phyloP scores from a whole-genome alignment of 768 basidiomycete species.

The Phaeolepiota aurea region DNA sequence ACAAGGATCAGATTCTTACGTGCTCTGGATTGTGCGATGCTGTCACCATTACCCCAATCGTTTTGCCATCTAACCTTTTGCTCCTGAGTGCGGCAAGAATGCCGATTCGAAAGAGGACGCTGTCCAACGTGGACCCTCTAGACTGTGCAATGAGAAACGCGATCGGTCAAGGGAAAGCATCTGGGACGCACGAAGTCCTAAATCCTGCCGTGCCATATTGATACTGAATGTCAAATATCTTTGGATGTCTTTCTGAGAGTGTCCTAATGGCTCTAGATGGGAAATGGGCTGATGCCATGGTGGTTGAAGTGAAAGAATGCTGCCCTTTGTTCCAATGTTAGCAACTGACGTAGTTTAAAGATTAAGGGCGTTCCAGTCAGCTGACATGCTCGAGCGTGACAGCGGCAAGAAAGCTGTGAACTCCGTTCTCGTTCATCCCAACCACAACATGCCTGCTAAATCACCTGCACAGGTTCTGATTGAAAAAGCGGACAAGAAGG shows the following conservation, averaged over 20 bases:
- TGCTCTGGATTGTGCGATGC: constrained; percentile 99
- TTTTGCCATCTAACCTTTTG: constrained; percentile 84
- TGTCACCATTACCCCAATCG: constrained; percentile 97
- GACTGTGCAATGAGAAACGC: constrained; percentile 6
- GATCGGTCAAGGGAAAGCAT: too few species aligned
- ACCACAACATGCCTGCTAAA: constrained; percentile 53
- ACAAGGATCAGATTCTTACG: constrained; percentile 36
- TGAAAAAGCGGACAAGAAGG: constrained; percentile 91
- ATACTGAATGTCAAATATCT: constrained; percentile 61
- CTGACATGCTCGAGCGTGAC: too few species aligned
- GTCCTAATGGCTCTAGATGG: constrained; percentile 35
- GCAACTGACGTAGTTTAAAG: too few species aligned
- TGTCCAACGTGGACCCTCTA: constrained; percentile 69
- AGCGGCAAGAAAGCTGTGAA: not conserved
- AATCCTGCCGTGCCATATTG: constrained; percentile 96
- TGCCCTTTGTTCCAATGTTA: too few species aligned
- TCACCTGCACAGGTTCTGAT: constrained; percentile 69
- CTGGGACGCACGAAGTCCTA: constrained; percentile 73
- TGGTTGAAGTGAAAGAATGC: constrained; percentile 7
- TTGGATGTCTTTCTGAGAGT: constrained; percentile 57
- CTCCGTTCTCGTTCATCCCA: too few species aligned
- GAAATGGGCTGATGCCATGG: too few species aligned
- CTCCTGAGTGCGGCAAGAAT: constrained; percentile 86
- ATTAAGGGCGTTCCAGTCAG: too few species aligned
- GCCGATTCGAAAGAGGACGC: constrained; percentile 91